Percentiles rank a stretch among this genome's conserved stretches.
These are phyloP conservation scores for Saccharomycopsis sp. DNA, from an alignment of 805 yeast genomes.

Conservation along the genomic window DNA sequence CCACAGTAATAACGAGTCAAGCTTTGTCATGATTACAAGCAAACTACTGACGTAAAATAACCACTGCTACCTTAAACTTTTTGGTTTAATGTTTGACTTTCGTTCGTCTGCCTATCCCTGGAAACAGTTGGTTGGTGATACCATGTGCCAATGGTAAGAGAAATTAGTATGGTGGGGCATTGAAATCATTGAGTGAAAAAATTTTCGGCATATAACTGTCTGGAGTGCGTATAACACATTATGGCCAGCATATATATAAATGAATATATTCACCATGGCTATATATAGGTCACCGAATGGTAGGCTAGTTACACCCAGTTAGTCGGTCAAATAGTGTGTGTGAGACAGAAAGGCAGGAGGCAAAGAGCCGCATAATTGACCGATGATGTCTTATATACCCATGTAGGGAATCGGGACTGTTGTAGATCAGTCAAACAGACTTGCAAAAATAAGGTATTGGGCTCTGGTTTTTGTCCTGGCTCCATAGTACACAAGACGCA, in stretches of 20 bases:
- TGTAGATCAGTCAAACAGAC: not conserved
- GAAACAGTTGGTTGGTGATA: not conserved
- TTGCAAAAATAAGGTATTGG: not conserved
- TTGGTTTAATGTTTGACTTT: not conserved
- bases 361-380: not conserved
- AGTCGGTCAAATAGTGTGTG: not conserved
- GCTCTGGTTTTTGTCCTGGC: not conserved
- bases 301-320: not conserved
- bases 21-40: not conserved
- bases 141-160: not conserved
- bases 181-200: not conserved
- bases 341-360: not conserved
- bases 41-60: not conserved
- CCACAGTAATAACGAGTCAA: constrained; percentile 30
- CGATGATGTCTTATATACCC: not conserved
- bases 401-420: not conserved
- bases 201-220: not conserved
- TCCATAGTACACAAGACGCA: not conserved
- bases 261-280: not conserved
- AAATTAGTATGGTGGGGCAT: not conserved
- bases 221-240: not conserved
- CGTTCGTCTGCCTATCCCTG: not conserved
- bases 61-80: not conserved
- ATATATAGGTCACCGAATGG: not conserved
- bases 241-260: not conserved